Conservation (phyloP, 1,139 yeast genomes). For the Pichia sp. region DNA sequence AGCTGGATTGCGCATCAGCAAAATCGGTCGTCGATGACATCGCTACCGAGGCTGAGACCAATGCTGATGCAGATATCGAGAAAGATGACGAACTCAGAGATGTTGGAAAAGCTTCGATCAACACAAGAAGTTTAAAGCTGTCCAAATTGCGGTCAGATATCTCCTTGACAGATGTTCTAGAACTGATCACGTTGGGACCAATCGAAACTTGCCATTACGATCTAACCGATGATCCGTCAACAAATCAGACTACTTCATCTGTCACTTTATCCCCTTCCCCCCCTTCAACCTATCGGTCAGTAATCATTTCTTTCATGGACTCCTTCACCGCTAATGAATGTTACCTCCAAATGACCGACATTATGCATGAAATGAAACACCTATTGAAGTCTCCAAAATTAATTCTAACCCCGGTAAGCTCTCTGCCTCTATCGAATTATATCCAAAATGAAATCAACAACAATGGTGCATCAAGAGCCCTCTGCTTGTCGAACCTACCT, state of each 20-base stretch:
- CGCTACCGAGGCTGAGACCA: too few relatives aligned
- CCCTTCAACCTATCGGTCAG: slow-evolving; percentile 2
- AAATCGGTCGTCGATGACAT: not conserved
- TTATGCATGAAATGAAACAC: slow-evolving; percentile 39
- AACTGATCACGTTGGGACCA: slow-evolving; percentile 35
- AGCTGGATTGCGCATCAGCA: not conserved
- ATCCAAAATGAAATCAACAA: slow-evolving; percentile 72
- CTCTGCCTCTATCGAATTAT: slow-evolving; percentile 59
- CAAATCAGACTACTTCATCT: not conserved
- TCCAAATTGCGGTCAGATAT: slow-evolving; percentile 33
- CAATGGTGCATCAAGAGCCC: slow-evolving; percentile 89
- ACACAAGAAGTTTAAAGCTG: slow-evolving; percentile 23
- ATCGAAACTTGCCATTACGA: slow-evolving; percentile 38
- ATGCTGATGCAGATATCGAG: too few relatives aligned
- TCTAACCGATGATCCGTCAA: slow-evolving; percentile 7
- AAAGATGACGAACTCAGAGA: not conserved
- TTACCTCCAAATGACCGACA: slow-evolving; percentile 40
- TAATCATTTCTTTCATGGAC: slow-evolving; percentile 39
- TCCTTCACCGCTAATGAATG: slow-evolving; percentile 43
- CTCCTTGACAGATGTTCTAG: slow-evolving; percentile 26
- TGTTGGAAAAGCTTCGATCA: not conserved
- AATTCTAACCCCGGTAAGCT: slow-evolving; percentile 64
- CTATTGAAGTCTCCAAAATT: slow-evolving; percentile 42
- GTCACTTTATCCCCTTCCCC: not conserved
- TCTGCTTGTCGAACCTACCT: slow-evolving; percentile 72